Evolutionary conservation across 768 basidiomycete species (phyloP), one percentile per base, ranked within the genome.

Genomic region (Phaeotremella fagi): DNA sequence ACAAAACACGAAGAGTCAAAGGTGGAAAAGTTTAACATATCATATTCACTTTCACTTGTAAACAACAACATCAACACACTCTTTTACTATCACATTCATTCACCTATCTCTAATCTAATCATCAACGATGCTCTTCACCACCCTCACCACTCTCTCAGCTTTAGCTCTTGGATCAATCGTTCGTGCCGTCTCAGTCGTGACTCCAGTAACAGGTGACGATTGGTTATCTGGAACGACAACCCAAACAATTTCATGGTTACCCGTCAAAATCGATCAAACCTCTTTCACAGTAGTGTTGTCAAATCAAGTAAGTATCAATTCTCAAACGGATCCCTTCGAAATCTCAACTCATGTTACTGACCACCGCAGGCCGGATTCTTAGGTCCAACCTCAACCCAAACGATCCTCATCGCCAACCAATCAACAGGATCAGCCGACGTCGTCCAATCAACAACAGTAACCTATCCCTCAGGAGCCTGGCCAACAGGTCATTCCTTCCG

Each of bases 261-360:
- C 79, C 4, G 88, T 88, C 54, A 54, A 58, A 48, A 86, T 85
- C 7, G 90, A 92, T 68, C 74, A 80, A 0, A 23, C 52, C 47
- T 87, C 81, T 75, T 89, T 90, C 73, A 81, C 85, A 14, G 79
- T 80, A 44, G 76, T 88, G 45, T 79, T 92, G 43, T 79, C 78
- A 57, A 86, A 87, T 75, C 71, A 78, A 68, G 87, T 42, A 26
- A 64, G 62, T 61, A n/a, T 22, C 3, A 52, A n/a, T 7, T 56
- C 35, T 50, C 20, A 61, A 50, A 18, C 26, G 35, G 35, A 36
- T 22, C 16, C 53, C 50, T 77, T 55, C 63, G 69, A 20, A 29
- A 60, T 15, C 60, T 74, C 23, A 61, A 77, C 75, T 72, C 59
- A n/a, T n/a, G 57, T 60, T 38, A 67, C 70, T 52, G 22, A 54